Base-by-base conservation (phyloP, 306 rosid genomes). In the Glycine latifolia region DNA sequence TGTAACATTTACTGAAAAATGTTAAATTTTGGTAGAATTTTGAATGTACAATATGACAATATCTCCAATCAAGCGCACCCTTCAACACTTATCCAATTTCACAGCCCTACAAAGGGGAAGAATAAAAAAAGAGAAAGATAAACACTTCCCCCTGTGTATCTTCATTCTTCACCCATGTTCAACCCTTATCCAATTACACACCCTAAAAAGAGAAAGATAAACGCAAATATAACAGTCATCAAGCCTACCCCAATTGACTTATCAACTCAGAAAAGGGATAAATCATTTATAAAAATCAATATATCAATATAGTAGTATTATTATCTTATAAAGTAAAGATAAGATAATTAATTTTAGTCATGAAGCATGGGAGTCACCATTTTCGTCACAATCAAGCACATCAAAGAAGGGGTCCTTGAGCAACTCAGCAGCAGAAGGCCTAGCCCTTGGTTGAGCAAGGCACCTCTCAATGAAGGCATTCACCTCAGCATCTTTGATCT, bases 341-440 rank as follows among this genome's bases (percentile, higher is more conserved):
- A 13, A 49, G 15, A 71, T 2, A 6, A 26, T 26, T 26, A 26
- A 17, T 16, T 54, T 11, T 12, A 10, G 55, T 83, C 55, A 88
- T 65, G 65, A 86, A 72, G 43, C 16, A 59, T 8, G 6, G 35
- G 15, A 48, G 1, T 74, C 67, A 31, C 56, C 75, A 31, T 87
- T 73, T 48, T 90, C 87, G 6, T 87, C 90, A 35, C 55, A 67
- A 47, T 85, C 87, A 41, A 89, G 54, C 10, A 85, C 91, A 11
- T 84, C 73, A 55, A 95, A 92, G 81, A 92, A 92, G 0, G 94
- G 76, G 46, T 95, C 92, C 2, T 46, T 69, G 71, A 95, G 98
- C 74, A 95, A 90, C 73, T 94, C 86, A 4, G 89, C 37, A 0
- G 98, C 95, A 4, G 98, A 90, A 6, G 97, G 97, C 26, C 97